Conservation (phyloP, 805 yeast genomes). For the Candida nitratophila region DNA sequence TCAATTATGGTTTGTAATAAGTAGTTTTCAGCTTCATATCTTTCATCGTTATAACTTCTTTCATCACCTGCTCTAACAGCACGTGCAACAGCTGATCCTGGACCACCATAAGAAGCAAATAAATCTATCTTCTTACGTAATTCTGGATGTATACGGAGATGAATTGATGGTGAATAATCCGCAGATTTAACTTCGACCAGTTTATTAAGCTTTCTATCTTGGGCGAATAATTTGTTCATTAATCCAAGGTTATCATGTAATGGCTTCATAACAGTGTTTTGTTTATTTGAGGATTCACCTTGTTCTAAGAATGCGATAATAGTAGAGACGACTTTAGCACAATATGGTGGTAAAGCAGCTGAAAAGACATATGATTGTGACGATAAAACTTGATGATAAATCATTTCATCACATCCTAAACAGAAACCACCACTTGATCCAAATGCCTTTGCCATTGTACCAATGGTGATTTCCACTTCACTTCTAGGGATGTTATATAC, state of each 20-base stretch:
- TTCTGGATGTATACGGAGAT: constrained; percentile 48
- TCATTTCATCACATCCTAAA: constrained; percentile 76
- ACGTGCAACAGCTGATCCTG: constrained; percentile 29
- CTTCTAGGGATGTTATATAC: constrained; percentile 58
- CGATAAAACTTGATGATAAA: constrained; percentile 86
- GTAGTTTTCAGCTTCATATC: constrained; percentile 46
- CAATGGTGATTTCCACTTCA: constrained; percentile 79
- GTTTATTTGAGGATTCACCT: constrained; percentile 25
- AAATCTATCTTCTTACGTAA: constrained; percentile 37
- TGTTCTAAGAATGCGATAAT: constrained; percentile 40
- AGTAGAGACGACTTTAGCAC: constrained; percentile 57
- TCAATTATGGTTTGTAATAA: constrained; percentile 65
- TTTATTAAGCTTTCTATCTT: constrained; percentile 28
- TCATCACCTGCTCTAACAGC: constrained; percentile 39
- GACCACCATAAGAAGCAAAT: constrained; percentile 45
- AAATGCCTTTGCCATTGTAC: constrained; percentile 75
- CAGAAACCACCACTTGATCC: constrained; percentile 93
- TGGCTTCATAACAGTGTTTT: constrained; percentile 27
- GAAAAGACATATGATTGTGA: constrained; percentile 88
- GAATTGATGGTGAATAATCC: constrained; percentile 59
- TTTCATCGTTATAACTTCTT: constrained; percentile 32
- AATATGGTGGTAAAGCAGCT: constrained; percentile 90
- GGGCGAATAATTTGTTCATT: constrained; percentile 34
- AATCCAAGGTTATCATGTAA: constrained; percentile 34
- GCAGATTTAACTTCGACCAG: constrained; percentile 48